phyloP scores from a whole-genome alignment of 2,329 filamentous ascomycete species.

The Periconia sp. region DNA sequence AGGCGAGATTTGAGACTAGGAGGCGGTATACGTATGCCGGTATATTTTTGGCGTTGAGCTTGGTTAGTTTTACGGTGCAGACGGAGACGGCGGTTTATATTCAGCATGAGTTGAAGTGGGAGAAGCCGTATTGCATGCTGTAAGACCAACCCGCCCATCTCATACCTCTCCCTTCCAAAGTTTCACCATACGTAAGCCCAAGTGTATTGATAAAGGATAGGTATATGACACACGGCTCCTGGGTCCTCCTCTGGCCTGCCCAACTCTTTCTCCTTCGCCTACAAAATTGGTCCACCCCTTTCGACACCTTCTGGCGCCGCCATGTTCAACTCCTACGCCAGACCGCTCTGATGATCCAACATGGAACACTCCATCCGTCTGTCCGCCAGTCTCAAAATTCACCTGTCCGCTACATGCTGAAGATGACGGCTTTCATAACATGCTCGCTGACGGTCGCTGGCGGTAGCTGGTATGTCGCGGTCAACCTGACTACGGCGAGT shows the following conservation, averaged over 20 bases:
- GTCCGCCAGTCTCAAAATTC: slow-evolving; percentile 52
- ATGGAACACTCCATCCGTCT: slow-evolving; percentile 73
- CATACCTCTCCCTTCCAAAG: background rate
- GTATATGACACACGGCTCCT: slow-evolving; percentile 92
- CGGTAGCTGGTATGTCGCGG: slow-evolving; percentile 93
- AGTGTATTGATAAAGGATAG: slow-evolving; percentile 44
- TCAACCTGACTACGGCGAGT: slow-evolving; percentile 88
- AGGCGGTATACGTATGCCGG: slow-evolving; percentile 87
- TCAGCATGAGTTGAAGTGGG: slow-evolving; percentile 88
- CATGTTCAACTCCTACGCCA: slow-evolving; percentile 68
- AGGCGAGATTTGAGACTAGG: slow-evolving; percentile 69
- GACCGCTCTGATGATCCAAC: slow-evolving; percentile 85
- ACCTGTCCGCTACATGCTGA: slow-evolving; percentile 75
- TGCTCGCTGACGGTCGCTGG: slow-evolving; percentile 87
- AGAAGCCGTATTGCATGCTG: slow-evolving; percentile 99
- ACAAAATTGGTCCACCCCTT: slow-evolving; percentile 78
- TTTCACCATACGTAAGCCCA: background rate
- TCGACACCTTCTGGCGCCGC: slow-evolving; percentile 83
- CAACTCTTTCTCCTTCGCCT: slow-evolving; percentile 82
- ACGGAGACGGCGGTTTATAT: slow-evolving; percentile 96
- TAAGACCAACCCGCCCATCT: slow-evolving; percentile 52
- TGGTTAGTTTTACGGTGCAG: slow-evolving; percentile 90
- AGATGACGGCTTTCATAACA: slow-evolving; percentile 82
- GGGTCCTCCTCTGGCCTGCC: slow-evolving; percentile 85
- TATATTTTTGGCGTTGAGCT: slow-evolving; percentile 80